Evolutionary conservation across 352 stramenopile species (phyloP).

Genomic region (Plasmopara halstedii): DNA sequence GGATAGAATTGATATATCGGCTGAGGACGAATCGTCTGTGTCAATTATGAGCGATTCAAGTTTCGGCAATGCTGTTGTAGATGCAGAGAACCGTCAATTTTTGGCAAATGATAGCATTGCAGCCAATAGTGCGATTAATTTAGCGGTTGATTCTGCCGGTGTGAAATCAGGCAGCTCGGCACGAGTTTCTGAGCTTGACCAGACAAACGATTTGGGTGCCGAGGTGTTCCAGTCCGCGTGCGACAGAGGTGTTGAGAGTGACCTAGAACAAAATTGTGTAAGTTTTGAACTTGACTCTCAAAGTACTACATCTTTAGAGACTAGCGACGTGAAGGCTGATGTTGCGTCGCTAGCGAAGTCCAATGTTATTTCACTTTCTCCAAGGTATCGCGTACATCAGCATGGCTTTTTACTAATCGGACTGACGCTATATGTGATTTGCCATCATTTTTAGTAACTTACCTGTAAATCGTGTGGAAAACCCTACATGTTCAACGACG

Average conservation of each 20-base stretch:
- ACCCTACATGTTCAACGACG: neutral
- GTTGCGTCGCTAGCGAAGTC: conserved; percentile 1
- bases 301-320: conserved; percentile 2
- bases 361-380: neutral
- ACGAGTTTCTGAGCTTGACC: neutral
- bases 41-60: conserved; percentile 6
- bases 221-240: neutral
- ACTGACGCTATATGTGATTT: neutral
- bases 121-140: neutral
- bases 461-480: neutral
- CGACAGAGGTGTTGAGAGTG: neutral
- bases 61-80: neutral
- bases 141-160: neutral
- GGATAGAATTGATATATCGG: conserved; percentile 2
- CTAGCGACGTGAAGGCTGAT: neutral
- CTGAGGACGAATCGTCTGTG: conserved; percentile 4
- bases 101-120: neutral
- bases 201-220: neutral
- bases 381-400: conserved; percentile 13
- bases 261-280: neutral
- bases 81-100: neutral
- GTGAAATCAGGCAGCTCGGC: neutral
- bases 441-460: neutral
- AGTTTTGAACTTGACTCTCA: neutral
- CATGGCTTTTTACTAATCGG: neutral